Evolutionary conservation across 345 rosid genomes (phyloP).

Genomic region (Rhizophora apiculata): DNA sequence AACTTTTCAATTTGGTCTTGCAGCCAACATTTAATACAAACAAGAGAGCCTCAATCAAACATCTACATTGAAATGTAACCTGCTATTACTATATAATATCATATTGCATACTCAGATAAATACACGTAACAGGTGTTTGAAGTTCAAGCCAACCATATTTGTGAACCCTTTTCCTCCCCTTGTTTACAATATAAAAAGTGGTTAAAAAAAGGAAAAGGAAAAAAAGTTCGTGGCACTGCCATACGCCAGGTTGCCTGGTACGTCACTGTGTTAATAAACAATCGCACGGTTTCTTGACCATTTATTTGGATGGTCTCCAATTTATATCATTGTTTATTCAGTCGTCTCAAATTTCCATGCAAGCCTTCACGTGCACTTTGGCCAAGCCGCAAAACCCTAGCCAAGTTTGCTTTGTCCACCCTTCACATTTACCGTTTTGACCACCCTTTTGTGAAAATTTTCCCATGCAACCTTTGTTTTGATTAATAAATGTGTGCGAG

Average conservation of each 20-base stretch:
- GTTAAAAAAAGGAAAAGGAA: neutral
- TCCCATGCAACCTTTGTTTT: conserved; percentile 17
- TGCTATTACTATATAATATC: no score
- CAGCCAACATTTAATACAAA: no score
- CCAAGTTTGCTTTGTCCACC: conserved; percentile 25
- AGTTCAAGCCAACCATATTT: conserved; percentile 36
- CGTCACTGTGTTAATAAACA: conserved; percentile 47
- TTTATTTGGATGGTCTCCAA: conserved; percentile 40
- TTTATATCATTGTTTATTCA: conserved; percentile 1
- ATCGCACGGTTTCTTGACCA: conserved; percentile 62
- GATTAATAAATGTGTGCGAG: neutral
- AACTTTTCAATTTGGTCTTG: no score
- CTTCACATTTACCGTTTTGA: conserved; percentile 32
- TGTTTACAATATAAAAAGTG: conserved; percentile 25
- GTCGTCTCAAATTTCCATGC: conserved; percentile 65
- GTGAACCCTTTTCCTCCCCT: conserved; percentile 21
- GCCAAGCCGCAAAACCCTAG: conserved; percentile 34
- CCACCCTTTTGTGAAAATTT: conserved; percentile 24
- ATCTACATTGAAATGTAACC: no score
- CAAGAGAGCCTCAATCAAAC: no score
- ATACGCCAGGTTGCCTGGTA: conserved; percentile 59
- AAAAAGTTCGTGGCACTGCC: conserved; percentile 20
- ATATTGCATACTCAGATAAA: neutral
- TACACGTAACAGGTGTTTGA: conserved; percentile 26
- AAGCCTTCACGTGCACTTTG: conserved; percentile 59